These are phyloP conservation scores for Trametes sp. DNA, from an alignment of 1,284 basidiomycete species.

Conservation along the genomic window DNA sequence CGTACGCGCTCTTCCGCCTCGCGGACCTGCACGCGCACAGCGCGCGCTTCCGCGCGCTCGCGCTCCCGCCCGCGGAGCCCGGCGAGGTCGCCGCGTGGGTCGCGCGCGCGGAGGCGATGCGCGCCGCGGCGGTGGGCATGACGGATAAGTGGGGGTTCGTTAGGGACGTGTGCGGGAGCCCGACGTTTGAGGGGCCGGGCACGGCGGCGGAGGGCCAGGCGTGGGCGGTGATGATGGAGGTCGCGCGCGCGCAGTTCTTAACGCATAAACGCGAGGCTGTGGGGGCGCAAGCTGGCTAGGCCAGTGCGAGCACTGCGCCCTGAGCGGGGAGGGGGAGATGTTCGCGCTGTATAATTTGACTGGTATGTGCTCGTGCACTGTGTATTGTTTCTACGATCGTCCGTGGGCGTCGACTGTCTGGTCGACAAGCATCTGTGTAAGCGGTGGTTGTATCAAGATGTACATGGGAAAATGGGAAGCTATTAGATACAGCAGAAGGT, in stretches of 20 bases:
- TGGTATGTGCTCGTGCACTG: too few species aligned
- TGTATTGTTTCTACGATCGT: too few species aligned
- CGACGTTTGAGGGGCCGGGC: constrained; percentile 33
- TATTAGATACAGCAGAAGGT: constrained; percentile 14
- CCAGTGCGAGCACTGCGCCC: background rate
- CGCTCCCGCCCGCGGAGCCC: background rate
- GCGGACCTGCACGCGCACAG: constrained; percentile 27
- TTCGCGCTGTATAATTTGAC: too few species aligned
- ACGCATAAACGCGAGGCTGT: background rate
- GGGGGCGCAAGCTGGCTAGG: background rate
- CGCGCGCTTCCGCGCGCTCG: constrained; percentile 9
- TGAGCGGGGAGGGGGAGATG: too few species aligned
- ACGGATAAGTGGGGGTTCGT: constrained; percentile 38
- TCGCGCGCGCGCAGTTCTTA: constrained; percentile 28
- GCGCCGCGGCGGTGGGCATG: constrained; percentile 29
- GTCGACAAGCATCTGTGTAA: too few species aligned
- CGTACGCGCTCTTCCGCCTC: constrained; percentile 37
- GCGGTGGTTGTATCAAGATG: too few species aligned
- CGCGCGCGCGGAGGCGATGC: constrained; percentile 25
- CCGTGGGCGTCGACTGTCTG: too few species aligned
- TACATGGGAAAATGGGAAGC: background rate
- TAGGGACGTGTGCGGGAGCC: constrained; percentile 38
- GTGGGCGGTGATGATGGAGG: constrained; percentile 36
- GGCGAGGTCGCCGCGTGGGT: constrained; percentile 22
- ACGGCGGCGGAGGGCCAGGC: constrained; percentile 38